Conservation (phyloP, 2,329 filamentous ascomycete species). For the Knufia petricola region DNA sequence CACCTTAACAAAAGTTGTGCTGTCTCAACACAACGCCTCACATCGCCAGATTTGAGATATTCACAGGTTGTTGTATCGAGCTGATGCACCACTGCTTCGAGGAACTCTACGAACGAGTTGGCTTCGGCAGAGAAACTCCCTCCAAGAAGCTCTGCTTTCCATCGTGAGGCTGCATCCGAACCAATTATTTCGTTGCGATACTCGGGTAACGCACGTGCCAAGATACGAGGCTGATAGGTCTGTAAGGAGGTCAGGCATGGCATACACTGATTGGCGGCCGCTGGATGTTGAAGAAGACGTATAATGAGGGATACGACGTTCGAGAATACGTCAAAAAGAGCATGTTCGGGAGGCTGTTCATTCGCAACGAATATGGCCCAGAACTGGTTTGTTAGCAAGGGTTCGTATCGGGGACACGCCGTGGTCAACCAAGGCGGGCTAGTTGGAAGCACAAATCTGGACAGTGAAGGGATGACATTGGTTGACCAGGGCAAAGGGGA, state of each 20-base stretch:
- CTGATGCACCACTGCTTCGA: constrained; percentile 18
- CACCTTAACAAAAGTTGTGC: constrained; percentile 15
- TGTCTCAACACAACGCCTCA: constrained; percentile 27
- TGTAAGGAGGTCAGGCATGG: constrained; percentile 12
- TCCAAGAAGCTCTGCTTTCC: constrained; percentile 11
- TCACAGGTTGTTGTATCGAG: constrained; percentile 16
- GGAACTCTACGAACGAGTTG: constrained; percentile 19
- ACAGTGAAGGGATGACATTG: not conserved
- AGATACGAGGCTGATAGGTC: constrained; percentile 12
- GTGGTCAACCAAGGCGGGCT: too few relatives aligned
- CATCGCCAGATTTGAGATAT: constrained; percentile 14
- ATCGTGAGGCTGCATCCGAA: constrained; percentile 10
- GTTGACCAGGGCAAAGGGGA: too few relatives aligned
- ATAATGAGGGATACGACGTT: not conserved
- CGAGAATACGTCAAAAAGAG: not conserved
- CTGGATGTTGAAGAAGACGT: constrained; percentile 1
- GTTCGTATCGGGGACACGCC: not conserved
- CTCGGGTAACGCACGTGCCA: constrained; percentile 12
- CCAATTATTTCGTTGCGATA: constrained; percentile 12
- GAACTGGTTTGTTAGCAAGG: not conserved
- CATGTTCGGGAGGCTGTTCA: not conserved
- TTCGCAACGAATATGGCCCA: constrained; percentile 3
- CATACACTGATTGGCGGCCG: not conserved
- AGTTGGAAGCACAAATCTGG: too few relatives aligned
- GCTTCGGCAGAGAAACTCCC: constrained; percentile 16